Conservation (phyloP, 1,284 basidiomycete species). For the Puccinia hordei region DNA sequence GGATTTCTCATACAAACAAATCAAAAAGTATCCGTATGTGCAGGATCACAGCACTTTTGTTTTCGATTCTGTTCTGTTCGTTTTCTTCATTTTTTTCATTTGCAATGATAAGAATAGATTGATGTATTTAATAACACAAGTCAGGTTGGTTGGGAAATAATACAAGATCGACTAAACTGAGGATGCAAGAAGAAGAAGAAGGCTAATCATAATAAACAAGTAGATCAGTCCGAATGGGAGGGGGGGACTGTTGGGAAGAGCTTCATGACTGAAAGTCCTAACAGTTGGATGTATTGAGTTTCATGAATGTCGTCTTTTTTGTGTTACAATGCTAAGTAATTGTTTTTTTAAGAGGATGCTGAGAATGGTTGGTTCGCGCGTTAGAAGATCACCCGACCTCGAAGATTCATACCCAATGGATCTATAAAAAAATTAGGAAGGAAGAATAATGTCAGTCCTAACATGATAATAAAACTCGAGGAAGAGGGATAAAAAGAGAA, state of each 20-base stretch:
- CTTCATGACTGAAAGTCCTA: not conserved
- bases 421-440: not conserved
- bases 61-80: too few species aligned
- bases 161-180: not conserved
- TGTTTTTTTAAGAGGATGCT: not conserved
- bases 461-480: not conserved
- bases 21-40: too few species aligned
- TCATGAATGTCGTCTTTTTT: not conserved
- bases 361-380: not conserved
- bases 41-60: too few species aligned
- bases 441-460: not conserved
- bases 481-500: not conserved
- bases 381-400: too few species aligned
- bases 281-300: not conserved
- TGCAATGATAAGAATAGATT: too few species aligned
- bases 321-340: not conserved
- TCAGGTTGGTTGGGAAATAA: not conserved
- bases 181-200: not conserved
- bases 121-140: not conserved
- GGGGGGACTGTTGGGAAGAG: not conserved
- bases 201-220: not conserved
- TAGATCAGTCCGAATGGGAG: not conserved
- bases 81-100: too few species aligned
- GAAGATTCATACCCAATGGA: constrained; percentile 5
- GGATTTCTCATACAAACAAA: too few species aligned